Conservation (phyloP, 495 filamentous ascomycete species). For the Lineolata rhizophorae region DNA sequence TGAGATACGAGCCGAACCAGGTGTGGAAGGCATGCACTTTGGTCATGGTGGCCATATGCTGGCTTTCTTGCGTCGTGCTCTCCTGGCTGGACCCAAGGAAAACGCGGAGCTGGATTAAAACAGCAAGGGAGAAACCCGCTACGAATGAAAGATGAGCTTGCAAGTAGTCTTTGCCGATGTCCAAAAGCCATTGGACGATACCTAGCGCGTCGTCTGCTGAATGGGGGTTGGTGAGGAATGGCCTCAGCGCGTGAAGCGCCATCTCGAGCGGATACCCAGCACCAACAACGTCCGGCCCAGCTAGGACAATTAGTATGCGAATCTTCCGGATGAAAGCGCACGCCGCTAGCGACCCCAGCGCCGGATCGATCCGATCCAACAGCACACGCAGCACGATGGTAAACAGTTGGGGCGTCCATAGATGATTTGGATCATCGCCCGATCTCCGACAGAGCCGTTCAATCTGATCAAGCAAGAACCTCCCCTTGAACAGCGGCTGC, state of each 20-base stretch:
- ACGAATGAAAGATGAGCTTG: constrained; percentile 43
- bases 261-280: constrained; percentile 79
- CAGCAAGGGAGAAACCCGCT: constrained; percentile 53
- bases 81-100: constrained; percentile 45
- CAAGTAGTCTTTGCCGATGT: constrained; percentile 43
- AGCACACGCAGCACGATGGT: constrained; percentile 57
- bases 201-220: constrained; percentile 88
- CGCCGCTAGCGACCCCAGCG: constrained; percentile 65
- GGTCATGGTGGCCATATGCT: constrained; percentile 43
- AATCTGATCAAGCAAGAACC: constrained; percentile 50
- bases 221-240: constrained; percentile 56
- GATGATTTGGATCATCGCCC: constrained; percentile 32
- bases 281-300: constrained; percentile 38
- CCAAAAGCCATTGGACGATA: constrained; percentile 65
- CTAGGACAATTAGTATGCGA: constrained; percentile 55
- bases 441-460: constrained; percentile 52
- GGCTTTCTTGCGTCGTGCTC: constrained; percentile 52
- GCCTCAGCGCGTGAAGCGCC: constrained; percentile 58
- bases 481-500: constrained; percentile 67
- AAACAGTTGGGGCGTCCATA: constrained; percentile 62
- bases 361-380: constrained; percentile 62
- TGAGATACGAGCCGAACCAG: too few relatives aligned
- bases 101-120: constrained; percentile 48
- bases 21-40: constrained; percentile 43
- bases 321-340: constrained; percentile 75